Percentiles rank a stretch among this genome's conserved stretches.
Evolutionary conservation across 169 alveolate genomes (phyloP).

Genomic region (Theileria orientalis): DNA sequence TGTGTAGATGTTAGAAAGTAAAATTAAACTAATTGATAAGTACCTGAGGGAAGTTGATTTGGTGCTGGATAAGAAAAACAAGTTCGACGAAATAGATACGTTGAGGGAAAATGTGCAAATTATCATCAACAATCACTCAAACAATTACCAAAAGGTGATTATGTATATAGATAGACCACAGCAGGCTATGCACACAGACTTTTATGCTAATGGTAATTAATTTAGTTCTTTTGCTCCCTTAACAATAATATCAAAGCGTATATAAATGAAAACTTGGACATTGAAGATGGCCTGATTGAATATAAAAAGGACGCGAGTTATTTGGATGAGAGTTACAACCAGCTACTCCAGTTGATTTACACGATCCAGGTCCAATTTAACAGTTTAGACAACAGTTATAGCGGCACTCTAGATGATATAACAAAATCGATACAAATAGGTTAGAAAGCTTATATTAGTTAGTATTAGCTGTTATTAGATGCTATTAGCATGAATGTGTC

Average conservation of each 20-base stretch:
- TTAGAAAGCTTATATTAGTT: too few relatives aligned
- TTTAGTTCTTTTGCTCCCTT: too few relatives aligned
- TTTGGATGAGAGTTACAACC: neutral
- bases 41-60: neutral
- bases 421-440: conserved; percentile 1
- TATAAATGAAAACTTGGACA: too few relatives aligned
- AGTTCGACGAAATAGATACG: neutral
- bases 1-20: neutral
- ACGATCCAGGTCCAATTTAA: neutral
- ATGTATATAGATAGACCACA: neutral
- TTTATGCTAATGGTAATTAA: too few relatives aligned
- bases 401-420: neutral
- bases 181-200: too few relatives aligned
- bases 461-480: too few relatives aligned
- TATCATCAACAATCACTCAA: neutral
- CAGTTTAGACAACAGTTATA: neutral
- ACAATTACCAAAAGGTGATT: neutral
- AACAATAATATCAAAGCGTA: too few relatives aligned
- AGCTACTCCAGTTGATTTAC: neutral
- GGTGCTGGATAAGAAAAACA: neutral
- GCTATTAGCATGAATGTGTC: too few relatives aligned
- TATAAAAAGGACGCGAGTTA: neutral
- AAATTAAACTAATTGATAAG: neutral
- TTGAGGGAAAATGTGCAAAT: neutral
- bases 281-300: too few relatives aligned